These are phyloP conservation scores for Laburnicola sp. DNA, from an alignment of 2,329 filamentous ascomycete genomes.

Conservation along the genomic window DNA sequence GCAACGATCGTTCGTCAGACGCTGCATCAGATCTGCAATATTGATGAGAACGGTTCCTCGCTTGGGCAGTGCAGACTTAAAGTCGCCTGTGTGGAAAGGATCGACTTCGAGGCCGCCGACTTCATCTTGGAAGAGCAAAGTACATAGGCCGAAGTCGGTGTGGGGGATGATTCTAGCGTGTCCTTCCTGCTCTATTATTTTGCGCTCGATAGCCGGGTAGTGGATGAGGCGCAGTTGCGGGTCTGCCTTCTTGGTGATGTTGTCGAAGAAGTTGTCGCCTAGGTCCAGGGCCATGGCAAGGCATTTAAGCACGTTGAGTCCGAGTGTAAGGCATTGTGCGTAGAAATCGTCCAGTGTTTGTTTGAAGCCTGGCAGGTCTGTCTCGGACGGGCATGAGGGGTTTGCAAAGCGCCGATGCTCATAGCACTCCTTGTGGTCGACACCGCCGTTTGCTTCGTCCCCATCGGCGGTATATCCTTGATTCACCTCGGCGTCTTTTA, in stretches of 20 bases:
- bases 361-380: slow-evolving; percentile 31
- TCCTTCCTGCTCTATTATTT: slow-evolving; percentile 25
- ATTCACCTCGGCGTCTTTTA: slow-evolving; percentile 43
- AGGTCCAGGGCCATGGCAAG: slow-evolving; percentile 34
- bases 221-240: slow-evolving; percentile 33
- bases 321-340: slow-evolving; percentile 9
- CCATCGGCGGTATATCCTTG: slow-evolving; percentile 46
- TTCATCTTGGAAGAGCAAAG: slow-evolving; percentile 45
- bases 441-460: slow-evolving; percentile 38
- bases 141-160: slow-evolving; percentile 42
- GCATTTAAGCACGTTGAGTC: slow-evolving; percentile 27
- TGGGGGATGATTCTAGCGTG: slow-evolving; percentile 35
- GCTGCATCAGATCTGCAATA: slow-evolving; percentile 30
- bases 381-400: slow-evolving; percentile 21
- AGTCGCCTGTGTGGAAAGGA: slow-evolving; percentile 28
- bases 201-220: slow-evolving; percentile 32
- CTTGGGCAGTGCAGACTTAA: slow-evolving; percentile 28
- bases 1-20: slow-evolving; percentile 34
- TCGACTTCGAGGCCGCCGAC: slow-evolving; percentile 45
- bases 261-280: slow-evolving; percentile 29
- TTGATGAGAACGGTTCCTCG: slow-evolving; percentile 31
- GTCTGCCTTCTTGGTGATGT: slow-evolving; percentile 28
- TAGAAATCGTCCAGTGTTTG: slow-evolving; percentile 22
- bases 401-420: slow-evolving; percentile 28
- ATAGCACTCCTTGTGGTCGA: slow-evolving; percentile 35